A percentile compares a stretch with the other conserved stretches of the same genome.
phyloP scores from a whole-genome alignment of 805 yeast genomes.

The Metschnikowia amazonensis region DNA sequence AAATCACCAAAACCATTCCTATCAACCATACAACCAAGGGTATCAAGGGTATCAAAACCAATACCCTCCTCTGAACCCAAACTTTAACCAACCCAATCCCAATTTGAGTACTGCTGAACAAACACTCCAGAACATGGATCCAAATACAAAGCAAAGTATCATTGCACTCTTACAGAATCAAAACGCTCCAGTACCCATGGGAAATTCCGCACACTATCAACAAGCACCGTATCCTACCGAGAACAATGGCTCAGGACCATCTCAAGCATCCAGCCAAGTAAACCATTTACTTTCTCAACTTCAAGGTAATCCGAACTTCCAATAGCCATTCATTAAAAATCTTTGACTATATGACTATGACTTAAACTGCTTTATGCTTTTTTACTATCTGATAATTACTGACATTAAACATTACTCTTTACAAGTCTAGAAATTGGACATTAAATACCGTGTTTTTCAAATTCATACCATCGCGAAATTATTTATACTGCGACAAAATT shows the following conservation, averaged over 20 bases:
- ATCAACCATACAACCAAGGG: not conserved
- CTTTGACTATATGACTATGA: no score
- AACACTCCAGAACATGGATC: conserved; percentile 26
- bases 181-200: conserved; percentile 1
- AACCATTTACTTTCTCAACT: conserved; percentile 13
- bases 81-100: not conserved
- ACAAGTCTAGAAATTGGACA: no score
- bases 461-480: no score
- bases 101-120: conserved; percentile 9
- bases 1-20: not conserved
- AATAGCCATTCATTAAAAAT: no score
- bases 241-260: not conserved
- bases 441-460: no score
- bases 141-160: conserved; percentile 32
- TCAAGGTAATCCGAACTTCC: conserved; percentile 4
- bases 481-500: no score
- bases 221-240: not conserved
- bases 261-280: conserved; percentile 8
- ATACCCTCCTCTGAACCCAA: not conserved
- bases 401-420: no score
- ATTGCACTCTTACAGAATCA: conserved; percentile 25
- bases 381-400: no score
- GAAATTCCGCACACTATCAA: not conserved
- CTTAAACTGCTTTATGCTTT: no score
- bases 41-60: not conserved